Percentiles rank a stretch among this genome's conserved stretches.
phyloP scores from a whole-genome alignment of 345 rosid genomes.

The Moringa oleifera region DNA sequence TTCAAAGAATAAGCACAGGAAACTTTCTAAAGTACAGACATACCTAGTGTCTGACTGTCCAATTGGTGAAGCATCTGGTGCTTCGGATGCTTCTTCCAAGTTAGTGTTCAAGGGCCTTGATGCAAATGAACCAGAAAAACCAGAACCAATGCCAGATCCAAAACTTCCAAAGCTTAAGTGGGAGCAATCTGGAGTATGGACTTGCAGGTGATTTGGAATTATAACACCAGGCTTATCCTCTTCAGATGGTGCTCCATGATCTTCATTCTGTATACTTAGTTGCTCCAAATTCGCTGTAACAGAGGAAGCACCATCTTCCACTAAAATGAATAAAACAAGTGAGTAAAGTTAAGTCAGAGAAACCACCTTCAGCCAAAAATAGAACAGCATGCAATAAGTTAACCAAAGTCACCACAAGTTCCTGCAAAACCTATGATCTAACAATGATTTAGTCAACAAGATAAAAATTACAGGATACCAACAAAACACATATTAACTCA shows the following conservation, averaged over 20 bases:
- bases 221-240: conserved; percentile 75
- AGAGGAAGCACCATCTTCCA: conserved; percentile 48
- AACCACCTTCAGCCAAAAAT: too few relatives aligned
- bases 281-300: conserved; percentile 53
- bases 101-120: conserved; percentile 48
- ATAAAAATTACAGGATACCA: background rate
- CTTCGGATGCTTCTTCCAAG: conserved; percentile 58
- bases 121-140: conserved; percentile 43
- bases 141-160: conserved; percentile 52
- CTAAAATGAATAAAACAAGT: conserved; percentile 35
- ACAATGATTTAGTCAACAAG: background rate
- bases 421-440: background rate
- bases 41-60: conserved; percentile 66
- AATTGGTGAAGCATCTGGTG: conserved; percentile 38
- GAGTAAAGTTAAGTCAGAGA: conserved; percentile 3
- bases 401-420: too few relatives aligned
- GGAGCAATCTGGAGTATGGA: conserved; percentile 72
- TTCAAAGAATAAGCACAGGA: background rate
- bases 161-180: conserved; percentile 98
- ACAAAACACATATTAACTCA: background rate
- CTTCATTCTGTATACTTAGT: conserved; percentile 51
- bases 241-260: conserved; percentile 40
- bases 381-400: too few relatives aligned
- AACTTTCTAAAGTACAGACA: background rate
- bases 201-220: conserved; percentile 89